Evolutionary conservation across 441 rosid species (phyloP), one percentile per base, ranked within the genome.

Genomic region (Aleurites moluccanus): DNA sequence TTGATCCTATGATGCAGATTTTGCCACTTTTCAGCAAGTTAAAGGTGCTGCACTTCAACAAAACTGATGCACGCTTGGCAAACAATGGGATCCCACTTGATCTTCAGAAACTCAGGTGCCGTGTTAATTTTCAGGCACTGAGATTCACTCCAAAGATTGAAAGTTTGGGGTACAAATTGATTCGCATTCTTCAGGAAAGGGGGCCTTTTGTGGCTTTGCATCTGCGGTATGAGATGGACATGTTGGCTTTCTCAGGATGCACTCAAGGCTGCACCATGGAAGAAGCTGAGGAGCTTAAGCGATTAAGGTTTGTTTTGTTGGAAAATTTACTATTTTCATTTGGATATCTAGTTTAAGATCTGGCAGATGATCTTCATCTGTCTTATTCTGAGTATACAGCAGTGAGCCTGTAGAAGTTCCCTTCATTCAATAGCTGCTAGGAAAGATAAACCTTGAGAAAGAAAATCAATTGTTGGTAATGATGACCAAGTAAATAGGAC

Each of bases 141-240:
- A 91, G 85, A 85, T 96, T 93, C 81, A 92, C 99, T 85, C 90
- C 97, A 21, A 79, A 89, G 82, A 93, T 96, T 74, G 98, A 96
- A 86, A 80, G 84, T 64, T 87, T 96, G 90, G 99, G 99, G 14
- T 72, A 86, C 84, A 91, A 89, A 76, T 82, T 96, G 84, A 86
- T 96, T 40, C 87, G 13, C 63, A 83, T 92, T 74, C 90, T 96
- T 79, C 94, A 81, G 74, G 83, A 86, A 72, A 90, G 82, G 76
- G 99, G 98, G 61, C 90, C 96, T 47, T 92, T 89, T 76, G 83
- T 96, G 86, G 97, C 92, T 64, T 86, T 96, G 86, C 99, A 96
- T 90, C 91, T 96, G n/a, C 86, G 99, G 82, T 96, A 96, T 69
- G 99, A 93, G 88, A 96, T 93, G 99, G 98, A 96, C 85, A 93